Conservation (phyloP, 345 rosid species). For the Eucalyptus pauciflora region DNA sequence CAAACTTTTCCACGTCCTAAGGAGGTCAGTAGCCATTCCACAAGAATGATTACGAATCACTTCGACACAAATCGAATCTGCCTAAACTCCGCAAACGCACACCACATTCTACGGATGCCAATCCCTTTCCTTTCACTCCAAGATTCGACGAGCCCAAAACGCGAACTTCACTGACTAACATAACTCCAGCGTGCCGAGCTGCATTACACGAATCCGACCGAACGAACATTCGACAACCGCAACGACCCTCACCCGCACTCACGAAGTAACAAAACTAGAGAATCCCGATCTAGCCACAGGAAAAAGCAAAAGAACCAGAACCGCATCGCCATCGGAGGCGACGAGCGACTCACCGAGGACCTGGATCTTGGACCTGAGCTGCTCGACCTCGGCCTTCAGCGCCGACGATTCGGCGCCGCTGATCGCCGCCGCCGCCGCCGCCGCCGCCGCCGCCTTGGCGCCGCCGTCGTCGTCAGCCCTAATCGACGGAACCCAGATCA, state of each 20-base stretch:
- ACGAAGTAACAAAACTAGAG: neutral
- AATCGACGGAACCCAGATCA: constrained; percentile 8
- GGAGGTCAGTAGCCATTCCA: neutral
- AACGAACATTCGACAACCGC: neutral
- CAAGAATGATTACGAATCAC: neutral
- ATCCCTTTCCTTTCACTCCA: neutral
- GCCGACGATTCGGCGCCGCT: constrained; percentile 16
- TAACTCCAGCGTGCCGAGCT: neutral
- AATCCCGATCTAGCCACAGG: neutral
- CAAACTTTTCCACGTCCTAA: neutral
- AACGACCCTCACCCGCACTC: neutral
- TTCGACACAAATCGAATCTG: neutral
- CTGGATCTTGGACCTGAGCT: constrained; percentile 59
- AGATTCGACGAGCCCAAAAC: neutral
- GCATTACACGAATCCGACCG: neutral
- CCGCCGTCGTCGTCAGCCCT: constrained; percentile 17
- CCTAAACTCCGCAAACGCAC: neutral
- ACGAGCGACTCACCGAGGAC: constrained; percentile 36
- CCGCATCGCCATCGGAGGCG: neutral
- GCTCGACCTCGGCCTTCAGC: constrained; percentile 45
- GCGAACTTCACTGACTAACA: rapidly evolving
- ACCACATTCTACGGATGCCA: neutral
- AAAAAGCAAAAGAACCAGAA: neutral
- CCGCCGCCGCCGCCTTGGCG: constrained; percentile 2
- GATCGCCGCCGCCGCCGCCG: neutral